Evolutionary conservation across 768 basidiomycete genomes (phyloP).

Genomic region (Panaeolus cyanescens): DNA sequence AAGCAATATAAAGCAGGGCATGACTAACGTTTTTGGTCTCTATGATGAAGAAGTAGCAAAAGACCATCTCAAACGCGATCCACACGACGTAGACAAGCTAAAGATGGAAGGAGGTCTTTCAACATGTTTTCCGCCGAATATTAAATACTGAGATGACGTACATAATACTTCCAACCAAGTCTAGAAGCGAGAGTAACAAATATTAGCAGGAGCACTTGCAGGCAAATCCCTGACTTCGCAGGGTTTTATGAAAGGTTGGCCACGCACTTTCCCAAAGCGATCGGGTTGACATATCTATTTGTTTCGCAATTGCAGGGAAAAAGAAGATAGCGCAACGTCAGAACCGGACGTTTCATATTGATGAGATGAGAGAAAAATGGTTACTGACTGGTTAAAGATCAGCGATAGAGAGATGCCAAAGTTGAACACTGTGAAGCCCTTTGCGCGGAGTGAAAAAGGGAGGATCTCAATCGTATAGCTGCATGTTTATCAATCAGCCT

Average conservation of each 20-base stretch:
- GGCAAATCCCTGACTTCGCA: not conserved
- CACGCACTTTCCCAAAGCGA: slow-evolving; percentile 32
- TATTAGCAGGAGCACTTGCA: not conserved
- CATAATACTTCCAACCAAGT: slow-evolving; percentile 69
- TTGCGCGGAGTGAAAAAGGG: slow-evolving; percentile 54
- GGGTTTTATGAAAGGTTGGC: not conserved
- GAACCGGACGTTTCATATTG: not conserved
- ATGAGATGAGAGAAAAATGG: not conserved
- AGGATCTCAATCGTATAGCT: slow-evolving; percentile 34
- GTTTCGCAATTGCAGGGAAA: not conserved
- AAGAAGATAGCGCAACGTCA: not conserved
- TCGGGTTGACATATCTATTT: slow-evolving; percentile 52
- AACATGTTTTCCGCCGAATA: not conserved
- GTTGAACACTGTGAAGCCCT: slow-evolving; percentile 67
- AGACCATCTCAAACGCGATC: slow-evolving; percentile 54
- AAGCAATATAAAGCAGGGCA: no score
- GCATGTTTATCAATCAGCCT: not conserved
- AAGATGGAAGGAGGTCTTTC: not conserved
- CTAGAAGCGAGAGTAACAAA: not conserved
- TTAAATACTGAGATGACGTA: slow-evolving; percentile 23
- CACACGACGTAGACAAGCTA: slow-evolving; percentile 54
- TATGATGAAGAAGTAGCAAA: slow-evolving; percentile 52
- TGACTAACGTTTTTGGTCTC: slow-evolving; percentile 48
- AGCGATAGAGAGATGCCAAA: slow-evolving; percentile 62
- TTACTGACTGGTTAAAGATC: slow-evolving; percentile 65